Conservation (phyloP, 2,329 filamentous ascomycete species). For the Hymenoscyphus linearis region DNA sequence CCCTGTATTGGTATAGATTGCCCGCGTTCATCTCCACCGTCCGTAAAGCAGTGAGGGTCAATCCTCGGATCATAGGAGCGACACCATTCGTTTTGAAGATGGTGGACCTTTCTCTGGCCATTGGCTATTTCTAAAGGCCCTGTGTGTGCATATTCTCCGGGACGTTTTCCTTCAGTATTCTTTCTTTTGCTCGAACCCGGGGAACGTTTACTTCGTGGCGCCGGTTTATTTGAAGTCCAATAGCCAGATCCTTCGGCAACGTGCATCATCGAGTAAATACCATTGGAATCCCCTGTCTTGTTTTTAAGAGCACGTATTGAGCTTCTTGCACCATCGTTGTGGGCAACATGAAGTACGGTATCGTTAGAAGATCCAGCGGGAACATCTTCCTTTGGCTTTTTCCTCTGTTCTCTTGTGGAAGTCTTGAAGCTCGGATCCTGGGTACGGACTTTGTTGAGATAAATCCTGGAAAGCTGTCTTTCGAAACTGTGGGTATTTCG, state of each 20-base stretch:
- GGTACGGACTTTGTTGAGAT: not conserved
- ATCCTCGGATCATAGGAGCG: conserved; percentile 22
- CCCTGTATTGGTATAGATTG: not conserved
- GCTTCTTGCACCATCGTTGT: conserved; percentile 17
- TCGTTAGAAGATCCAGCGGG: not conserved
- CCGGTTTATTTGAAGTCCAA: conserved; percentile 11
- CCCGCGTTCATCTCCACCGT: not conserved
- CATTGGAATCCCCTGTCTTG: conserved; percentile 5
- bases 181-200: not conserved
- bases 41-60: conserved; percentile 10
- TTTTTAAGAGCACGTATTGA: conserved; percentile 10
- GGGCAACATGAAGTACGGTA: conserved; percentile 11
- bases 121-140: conserved; percentile 17
- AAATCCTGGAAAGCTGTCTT: not conserved
- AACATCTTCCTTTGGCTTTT: not conserved
- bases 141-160: conserved; percentile 16
- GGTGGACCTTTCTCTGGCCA: conserved; percentile 4
- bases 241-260: conserved; percentile 20
- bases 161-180: not conserved
- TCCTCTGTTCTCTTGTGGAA: not conserved
- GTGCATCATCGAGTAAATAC: conserved; percentile 20
- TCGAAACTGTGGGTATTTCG: not conserved
- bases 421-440: not conserved
- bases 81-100: not conserved
- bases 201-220: not conserved